Percentiles rank a stretch among this genome's conserved stretches.
Conservation (phyloP, 148 eudicot species). For the Amaranthus hypochondriacus region DNA sequence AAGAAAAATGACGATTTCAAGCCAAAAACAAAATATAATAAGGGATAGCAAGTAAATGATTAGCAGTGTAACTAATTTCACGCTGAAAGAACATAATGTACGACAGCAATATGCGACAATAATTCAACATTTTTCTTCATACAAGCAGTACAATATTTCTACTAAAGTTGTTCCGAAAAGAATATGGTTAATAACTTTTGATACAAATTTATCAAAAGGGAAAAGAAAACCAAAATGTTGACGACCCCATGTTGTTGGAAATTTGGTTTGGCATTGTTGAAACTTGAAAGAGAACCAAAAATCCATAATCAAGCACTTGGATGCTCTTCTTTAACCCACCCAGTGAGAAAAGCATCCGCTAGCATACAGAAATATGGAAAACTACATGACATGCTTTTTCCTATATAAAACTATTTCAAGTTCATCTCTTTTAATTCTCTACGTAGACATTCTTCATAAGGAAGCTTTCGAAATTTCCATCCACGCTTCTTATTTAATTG, state of each 20-base stretch:
- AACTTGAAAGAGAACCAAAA: neutral
- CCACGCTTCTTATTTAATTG: neutral
- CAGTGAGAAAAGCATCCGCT: neutral
- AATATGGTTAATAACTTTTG: neutral
- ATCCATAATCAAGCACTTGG: conserved; percentile 2
- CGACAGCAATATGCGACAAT: neutral
- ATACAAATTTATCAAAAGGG: neutral
- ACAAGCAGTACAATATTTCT: neutral
- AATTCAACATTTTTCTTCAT: conserved; percentile 1
- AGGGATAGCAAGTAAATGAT: neutral
- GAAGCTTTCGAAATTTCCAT: neutral
- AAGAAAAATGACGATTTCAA: neutral
- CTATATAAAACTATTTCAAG: neutral
- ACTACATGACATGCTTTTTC: neutral
- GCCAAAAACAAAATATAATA: neutral
- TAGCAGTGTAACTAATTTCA: neutral
- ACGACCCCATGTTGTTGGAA: no score
- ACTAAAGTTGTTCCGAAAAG: neutral
- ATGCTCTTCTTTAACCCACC: neutral
- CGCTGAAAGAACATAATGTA: neutral
- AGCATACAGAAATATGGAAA: neutral
- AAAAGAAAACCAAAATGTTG: no score
- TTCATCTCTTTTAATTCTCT: neutral
- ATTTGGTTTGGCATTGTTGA: no score
- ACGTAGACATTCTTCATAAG: neutral